A percentile compares a stretch with the other conserved stretches of the same genome.
These are phyloP conservation scores for Rhexocercosporidium sp. DNA, from an alignment of 2,329 filamentous ascomycete species.

Conservation along the genomic window DNA sequence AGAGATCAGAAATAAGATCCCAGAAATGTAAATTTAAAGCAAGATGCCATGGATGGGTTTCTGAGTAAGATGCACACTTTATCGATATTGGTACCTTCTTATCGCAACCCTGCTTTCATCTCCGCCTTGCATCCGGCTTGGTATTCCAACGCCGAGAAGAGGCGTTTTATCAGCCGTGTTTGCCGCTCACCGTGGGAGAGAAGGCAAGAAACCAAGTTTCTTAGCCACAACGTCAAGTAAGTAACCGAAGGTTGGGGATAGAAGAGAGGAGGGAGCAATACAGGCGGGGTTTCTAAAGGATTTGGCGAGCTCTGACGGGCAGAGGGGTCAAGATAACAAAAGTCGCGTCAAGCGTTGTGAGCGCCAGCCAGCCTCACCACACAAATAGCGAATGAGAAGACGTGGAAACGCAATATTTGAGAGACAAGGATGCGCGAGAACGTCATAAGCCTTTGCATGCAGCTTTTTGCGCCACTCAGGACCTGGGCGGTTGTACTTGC, in stretches of 20 bases:
- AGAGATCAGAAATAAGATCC: neutral
- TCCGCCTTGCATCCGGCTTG: conserved; percentile 2
- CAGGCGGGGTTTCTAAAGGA: neutral
- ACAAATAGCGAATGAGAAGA: neutral
- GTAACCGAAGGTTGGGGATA: neutral
- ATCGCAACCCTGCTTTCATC: conserved; percentile 3
- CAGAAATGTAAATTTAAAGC: too few relatives aligned
- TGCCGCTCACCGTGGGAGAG: neutral
- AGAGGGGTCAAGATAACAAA: neutral
- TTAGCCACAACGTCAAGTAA: neutral
- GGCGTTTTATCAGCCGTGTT: conserved; percentile 5
- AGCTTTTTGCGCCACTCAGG: conserved; percentile 5
- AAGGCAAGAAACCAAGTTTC: neutral
- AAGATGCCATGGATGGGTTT: neutral
- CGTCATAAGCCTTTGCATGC: conserved; percentile 10
- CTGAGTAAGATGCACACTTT: neutral
- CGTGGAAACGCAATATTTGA: neutral
- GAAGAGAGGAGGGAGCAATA: neutral
- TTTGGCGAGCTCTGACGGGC: neutral
- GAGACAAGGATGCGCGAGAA: neutral
- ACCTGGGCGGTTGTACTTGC: neutral
- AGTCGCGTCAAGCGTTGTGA: neutral
- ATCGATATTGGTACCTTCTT: conserved; percentile 2
- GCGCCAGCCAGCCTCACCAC: neutral
- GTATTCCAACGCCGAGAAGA: conserved; percentile 3